Evolutionary conservation across 768 basidiomycete genomes (phyloP).

Genomic region (Exsudoporus frostii): DNA sequence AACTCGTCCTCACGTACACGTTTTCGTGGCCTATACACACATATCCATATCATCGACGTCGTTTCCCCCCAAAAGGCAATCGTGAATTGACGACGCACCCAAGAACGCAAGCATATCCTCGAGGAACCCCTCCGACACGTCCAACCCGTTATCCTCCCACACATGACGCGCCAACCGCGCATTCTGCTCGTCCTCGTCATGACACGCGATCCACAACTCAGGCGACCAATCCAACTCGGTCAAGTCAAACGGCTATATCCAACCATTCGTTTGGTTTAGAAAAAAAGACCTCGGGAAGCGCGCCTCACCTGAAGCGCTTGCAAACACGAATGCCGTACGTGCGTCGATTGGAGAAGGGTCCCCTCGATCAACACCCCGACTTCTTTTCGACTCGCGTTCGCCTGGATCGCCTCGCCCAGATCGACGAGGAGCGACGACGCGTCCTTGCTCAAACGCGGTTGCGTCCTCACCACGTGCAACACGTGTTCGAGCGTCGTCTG

Average conservation of each 20-base stretch:
- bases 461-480: conserved; percentile 66
- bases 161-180: conserved; percentile 71
- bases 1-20: conserved; percentile 71
- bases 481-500: conserved; percentile 64
- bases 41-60: too few relatives aligned
- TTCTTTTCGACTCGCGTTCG: conserved; percentile 62
- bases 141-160: conserved; percentile 96
- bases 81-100: too few relatives aligned
- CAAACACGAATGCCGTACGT: conserved; percentile 85
- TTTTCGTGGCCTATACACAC: conserved; percentile 86
- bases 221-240: conserved; percentile 94
- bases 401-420: conserved; percentile 74
- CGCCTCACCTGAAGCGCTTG: conserved; percentile 78
- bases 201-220: conserved; percentile 81
- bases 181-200: conserved; percentile 90
- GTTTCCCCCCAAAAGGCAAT: too few relatives aligned
- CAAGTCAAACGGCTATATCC: conserved; percentile 83
- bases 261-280: too few relatives aligned
- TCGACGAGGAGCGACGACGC: conserved; percentile 78
- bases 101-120: conserved; percentile 59
- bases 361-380: conserved; percentile 64
- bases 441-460: conserved; percentile 80
- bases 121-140: conserved; percentile 67
- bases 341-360: conserved; percentile 79
- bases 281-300: neutral